Evolutionary conservation across 345 rosid genomes (phyloP).

Genomic region (Anastatica hierochuntica): DNA sequence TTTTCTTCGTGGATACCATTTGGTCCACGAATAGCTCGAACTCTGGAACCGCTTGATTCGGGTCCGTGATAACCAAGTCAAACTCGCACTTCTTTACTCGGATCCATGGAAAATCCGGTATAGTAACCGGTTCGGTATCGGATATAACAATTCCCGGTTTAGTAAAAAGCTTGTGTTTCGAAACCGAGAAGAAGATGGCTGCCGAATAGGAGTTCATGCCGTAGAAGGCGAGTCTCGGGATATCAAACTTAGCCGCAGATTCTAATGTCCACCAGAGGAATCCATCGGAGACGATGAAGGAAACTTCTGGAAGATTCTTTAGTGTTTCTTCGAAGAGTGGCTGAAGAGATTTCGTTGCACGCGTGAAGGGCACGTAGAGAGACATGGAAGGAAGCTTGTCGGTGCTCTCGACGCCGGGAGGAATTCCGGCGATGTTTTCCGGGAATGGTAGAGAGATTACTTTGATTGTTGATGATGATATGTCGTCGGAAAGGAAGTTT

Average conservation of each 20-base stretch:
- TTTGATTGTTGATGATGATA: conserved; percentile 20
- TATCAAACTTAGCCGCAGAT: conserved; percentile 39
- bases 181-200: conserved; percentile 2
- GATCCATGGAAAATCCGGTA: conserved; percentile 55
- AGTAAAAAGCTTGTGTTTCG: neutral
- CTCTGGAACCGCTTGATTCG: conserved; percentile 5
- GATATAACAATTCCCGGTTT: conserved; percentile 13
- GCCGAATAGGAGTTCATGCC: conserved; percentile 35
- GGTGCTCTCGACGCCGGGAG: conserved; percentile 47
- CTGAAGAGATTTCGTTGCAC: conserved; percentile 46
- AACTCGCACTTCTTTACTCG: conserved; percentile 36
- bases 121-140: conserved; percentile 33
- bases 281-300: conserved; percentile 50
- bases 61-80: neutral
- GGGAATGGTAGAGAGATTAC: conserved; percentile 45
- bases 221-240: conserved; percentile 40
- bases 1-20: neutral
- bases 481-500: conserved; percentile 27
- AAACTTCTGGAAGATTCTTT: conserved; percentile 26
- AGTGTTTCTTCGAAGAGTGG: conserved; percentile 36
- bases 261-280: conserved; percentile 75
- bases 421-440: conserved; percentile 29
- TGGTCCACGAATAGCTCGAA: conserved; percentile 7
- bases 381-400: conserved; percentile 56
- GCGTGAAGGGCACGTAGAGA: conserved; percentile 31